Conservation (phyloP, 805 yeast genomes). For the Yarrowia sp. region DNA sequence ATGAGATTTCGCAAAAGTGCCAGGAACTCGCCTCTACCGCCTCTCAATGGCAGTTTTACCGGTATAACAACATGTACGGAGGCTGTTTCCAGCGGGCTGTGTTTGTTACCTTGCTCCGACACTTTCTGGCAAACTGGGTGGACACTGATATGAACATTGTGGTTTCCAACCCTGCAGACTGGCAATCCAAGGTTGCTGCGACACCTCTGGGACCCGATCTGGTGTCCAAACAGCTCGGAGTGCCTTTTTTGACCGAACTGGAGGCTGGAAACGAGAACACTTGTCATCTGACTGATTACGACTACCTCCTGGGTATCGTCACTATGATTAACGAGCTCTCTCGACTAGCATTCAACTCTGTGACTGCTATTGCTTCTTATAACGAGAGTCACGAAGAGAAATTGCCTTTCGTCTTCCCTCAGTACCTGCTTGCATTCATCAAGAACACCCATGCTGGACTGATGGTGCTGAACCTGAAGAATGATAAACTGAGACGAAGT, state of each 20-base stretch:
- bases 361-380: slow-evolving; percentile 43
- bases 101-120: slow-evolving; percentile 7
- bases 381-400: slow-evolving; percentile 26
- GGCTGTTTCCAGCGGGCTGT: slow-evolving; percentile 35
- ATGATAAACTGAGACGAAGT: slow-evolving; percentile 48
- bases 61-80: slow-evolving; percentile 38
- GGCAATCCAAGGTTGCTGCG: slow-evolving; percentile 13
- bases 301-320: slow-evolving; percentile 47
- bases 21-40: slow-evolving; percentile 23
- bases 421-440: slow-evolving; percentile 42
- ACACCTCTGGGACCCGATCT: slow-evolving; percentile 25
- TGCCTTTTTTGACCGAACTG: slow-evolving; percentile 28
- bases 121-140: slow-evolving; percentile 34
- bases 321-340: slow-evolving; percentile 46
- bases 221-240: slow-evolving; percentile 27
- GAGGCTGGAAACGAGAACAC: slow-evolving; percentile 36
- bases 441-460: slow-evolving; percentile 47
- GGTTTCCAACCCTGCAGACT: slow-evolving; percentile 6
- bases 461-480: slow-evolving; percentile 47
- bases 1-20: slow-evolving; percentile 9
- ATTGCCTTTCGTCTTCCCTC: slow-evolving; percentile 41
- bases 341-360: slow-evolving; percentile 47
- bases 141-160: slow-evolving; percentile 12
- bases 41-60: slow-evolving; percentile 34
- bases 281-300: slow-evolving; percentile 44